These are phyloP conservation scores for Globisporangium alternatum DNA, from an alignment of 352 stramenopile genomes.

Conservation along the genomic window DNA sequence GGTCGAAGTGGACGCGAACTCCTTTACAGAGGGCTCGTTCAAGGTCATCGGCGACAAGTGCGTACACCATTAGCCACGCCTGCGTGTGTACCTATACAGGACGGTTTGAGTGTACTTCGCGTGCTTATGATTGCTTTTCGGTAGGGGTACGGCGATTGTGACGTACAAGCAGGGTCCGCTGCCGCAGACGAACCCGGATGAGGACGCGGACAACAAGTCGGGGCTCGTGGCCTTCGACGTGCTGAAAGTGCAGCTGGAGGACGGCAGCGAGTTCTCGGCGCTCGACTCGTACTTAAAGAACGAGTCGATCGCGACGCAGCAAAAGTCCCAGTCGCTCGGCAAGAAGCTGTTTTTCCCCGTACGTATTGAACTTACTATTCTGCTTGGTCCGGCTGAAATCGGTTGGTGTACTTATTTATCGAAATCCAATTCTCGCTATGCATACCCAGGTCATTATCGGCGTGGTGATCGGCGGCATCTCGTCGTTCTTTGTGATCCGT, in stretches of 20 bases:
- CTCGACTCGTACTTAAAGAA: constrained; percentile 58
- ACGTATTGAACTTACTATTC: background rate
- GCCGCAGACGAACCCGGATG: constrained; percentile 7
- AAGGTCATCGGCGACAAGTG: constrained; percentile 55
- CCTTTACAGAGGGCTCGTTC: constrained; percentile 37
- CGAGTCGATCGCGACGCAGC: constrained; percentile 45
- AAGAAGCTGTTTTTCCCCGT: constrained; percentile 71
- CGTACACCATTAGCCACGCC: constrained; percentile 6
- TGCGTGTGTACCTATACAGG: background rate
- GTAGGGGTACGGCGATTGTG: constrained; percentile 39
- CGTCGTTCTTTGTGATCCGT: constrained; percentile 70
- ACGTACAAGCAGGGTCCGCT: constrained; percentile 44
- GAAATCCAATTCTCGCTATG: background rate
- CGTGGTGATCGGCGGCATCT: constrained; percentile 60
- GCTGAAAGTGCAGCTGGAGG: constrained; percentile 40
- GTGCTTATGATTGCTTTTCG: background rate
- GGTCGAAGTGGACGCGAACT: constrained; percentile 15
- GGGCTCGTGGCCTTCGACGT: constrained; percentile 54
- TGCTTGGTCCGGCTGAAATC: background rate
- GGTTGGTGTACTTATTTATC: background rate
- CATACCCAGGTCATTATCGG: constrained; percentile 36
- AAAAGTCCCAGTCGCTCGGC: constrained; percentile 58
- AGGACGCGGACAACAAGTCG: constrained; percentile 21
- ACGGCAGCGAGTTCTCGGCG: constrained; percentile 57
- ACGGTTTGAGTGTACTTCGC: background rate